These are phyloP conservation scores for Naganishia randhawae DNA, from an alignment of 768 basidiomycete species.

Conservation along the genomic window DNA sequence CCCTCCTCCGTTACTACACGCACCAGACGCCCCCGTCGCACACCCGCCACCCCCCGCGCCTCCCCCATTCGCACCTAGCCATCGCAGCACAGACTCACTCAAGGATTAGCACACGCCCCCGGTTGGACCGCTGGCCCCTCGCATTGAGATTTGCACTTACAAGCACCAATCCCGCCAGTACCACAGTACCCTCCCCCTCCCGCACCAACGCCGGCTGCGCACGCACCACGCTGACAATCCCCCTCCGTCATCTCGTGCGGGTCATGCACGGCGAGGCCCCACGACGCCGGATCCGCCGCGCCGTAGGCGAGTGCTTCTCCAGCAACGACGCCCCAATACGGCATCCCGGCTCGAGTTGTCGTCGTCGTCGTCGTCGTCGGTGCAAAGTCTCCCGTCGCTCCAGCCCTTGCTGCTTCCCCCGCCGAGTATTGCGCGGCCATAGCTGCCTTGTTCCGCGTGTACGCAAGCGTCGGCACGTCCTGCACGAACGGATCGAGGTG, in stretches of 20 bases:
- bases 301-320: neutral
- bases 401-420: neutral
- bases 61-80: neutral
- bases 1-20: neutral
- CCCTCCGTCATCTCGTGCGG: neutral
- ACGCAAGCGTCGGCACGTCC: neutral
- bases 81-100: neutral
- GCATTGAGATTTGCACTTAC: too few relatives aligned
- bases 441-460: neutral
- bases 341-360: neutral
- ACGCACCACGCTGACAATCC: neutral
- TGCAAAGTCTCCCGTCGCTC: neutral
- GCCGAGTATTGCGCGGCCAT: neutral
- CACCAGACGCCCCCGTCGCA: neutral
- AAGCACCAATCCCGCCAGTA: neutral
- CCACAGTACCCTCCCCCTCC: neutral
- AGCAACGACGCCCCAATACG: constrained; percentile 1
- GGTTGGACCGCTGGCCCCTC: neutral
- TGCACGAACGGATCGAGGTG: constrained; percentile 10
- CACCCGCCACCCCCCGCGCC: neutral
- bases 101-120: neutral
- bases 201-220: neutral
- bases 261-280: neutral
- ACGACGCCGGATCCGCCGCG: neutral
- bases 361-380: too few relatives aligned